Conservation (phyloP, 352 stramenopile genomes). For the Pythium sukuiense region DNA sequence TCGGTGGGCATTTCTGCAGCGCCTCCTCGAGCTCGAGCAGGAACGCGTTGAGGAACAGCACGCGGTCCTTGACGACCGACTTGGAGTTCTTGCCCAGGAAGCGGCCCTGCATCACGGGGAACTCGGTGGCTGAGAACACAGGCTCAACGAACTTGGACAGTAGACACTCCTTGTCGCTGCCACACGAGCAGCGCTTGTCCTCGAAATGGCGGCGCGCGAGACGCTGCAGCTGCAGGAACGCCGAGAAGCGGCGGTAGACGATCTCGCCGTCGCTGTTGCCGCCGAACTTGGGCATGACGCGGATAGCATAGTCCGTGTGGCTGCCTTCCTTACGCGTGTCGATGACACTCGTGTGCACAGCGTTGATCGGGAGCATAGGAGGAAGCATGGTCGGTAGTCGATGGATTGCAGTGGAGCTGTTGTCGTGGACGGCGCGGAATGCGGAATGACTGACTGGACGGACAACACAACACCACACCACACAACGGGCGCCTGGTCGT, state of each 20-base stretch:
- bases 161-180: constrained; percentile 61
- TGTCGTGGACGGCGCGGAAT: not conserved
- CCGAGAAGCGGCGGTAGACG: constrained; percentile 83
- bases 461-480: not conserved
- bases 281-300: constrained; percentile 63
- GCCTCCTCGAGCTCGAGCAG: constrained; percentile 35
- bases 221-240: constrained; percentile 81
- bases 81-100: constrained; percentile 84
- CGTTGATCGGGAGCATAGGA: constrained; percentile 39
- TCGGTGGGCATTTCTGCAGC: constrained; percentile 35
- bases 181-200: constrained; percentile 55
- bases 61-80: constrained; percentile 39
- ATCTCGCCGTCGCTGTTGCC: constrained; percentile 64
- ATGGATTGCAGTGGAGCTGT: not conserved
- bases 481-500: not conserved
- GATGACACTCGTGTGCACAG: constrained; percentile 60
- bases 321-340: constrained; percentile 72
- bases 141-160: constrained; percentile 64
- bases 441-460: not conserved
- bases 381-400: constrained; percentile 16
- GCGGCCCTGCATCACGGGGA: constrained; percentile 71
- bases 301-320: constrained; percentile 85
- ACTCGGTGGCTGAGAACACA: constrained; percentile 72
- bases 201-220: constrained; percentile 68
- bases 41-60: constrained; percentile 42